A percentile compares a stretch with the other conserved stretches of the same genome.
phyloP scores from a whole-genome alignment of 495 filamentous ascomycete genomes.

The Aspergillus incahuasiensis region DNA sequence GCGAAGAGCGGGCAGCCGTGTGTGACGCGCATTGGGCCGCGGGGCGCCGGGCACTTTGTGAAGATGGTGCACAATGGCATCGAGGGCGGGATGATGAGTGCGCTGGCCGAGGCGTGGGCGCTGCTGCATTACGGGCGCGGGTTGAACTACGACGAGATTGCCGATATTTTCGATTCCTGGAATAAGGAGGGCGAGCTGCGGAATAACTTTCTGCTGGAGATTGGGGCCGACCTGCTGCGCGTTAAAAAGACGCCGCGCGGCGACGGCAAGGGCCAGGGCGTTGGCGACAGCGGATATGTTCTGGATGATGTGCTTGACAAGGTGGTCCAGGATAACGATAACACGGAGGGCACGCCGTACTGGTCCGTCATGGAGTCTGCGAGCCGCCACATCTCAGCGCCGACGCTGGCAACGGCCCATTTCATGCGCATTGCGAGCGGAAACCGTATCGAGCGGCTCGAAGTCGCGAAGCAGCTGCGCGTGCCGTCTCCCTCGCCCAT shows the following conservation, averaged over 20 bases:
- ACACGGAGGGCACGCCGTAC: slow-evolving; percentile 62
- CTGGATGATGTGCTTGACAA: slow-evolving; percentile 67
- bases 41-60: slow-evolving; percentile 65
- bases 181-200: slow-evolving; percentile 53
- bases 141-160: slow-evolving; percentile 60
- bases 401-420: slow-evolving; percentile 61
- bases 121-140: slow-evolving; percentile 57
- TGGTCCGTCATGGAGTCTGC: slow-evolving; percentile 60
- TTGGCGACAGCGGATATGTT: slow-evolving; percentile 38
- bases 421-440: slow-evolving; percentile 63
- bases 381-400: slow-evolving; percentile 56
- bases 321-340: slow-evolving; percentile 67
- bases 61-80: slow-evolving; percentile 77
- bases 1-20: slow-evolving; percentile 47
- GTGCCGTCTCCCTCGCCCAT: slow-evolving; percentile 40
- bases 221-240: slow-evolving; percentile 59
- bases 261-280: not conserved
- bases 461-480: slow-evolving; percentile 40
- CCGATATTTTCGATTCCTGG: slow-evolving; percentile 56
- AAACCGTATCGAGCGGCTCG: slow-evolving; percentile 30
- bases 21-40: slow-evolving; percentile 56
- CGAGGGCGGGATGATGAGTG: slow-evolving; percentile 64
- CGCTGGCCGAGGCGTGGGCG: slow-evolving; percentile 60
- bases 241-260: slow-evolving; percentile 26
- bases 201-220: slow-evolving; percentile 58